Base-by-base conservation (phyloP, 2,329 filamentous ascomycete species). In the Fusarium sterilihyphosum region DNA sequence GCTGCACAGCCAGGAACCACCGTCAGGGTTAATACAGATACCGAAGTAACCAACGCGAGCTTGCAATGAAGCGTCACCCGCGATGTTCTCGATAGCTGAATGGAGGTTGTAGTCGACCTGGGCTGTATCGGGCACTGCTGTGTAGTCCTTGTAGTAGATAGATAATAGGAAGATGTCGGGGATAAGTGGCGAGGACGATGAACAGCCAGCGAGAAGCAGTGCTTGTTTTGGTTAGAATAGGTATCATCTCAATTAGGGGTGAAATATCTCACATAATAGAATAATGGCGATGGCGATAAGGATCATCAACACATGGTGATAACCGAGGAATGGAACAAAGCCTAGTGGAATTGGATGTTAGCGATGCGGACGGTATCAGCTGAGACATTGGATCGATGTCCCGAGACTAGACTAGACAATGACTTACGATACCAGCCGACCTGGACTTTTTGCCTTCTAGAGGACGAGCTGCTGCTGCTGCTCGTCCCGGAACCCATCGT, bases 31-130 rank as follows among this genome's bases (percentile, higher is more conserved):
- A 82, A 98, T 91, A 85, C 96, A 99, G 83, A 99, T 97, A 77
- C 96, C 96, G 80, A 99, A 99, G 86, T 97, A 99, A 75, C 96
- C 96, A 37, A 99, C 96, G 65, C 96, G 92, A 33, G 96, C 95
- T 83, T 97, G 94, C 56, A 99, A 87, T 68, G 91, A 89, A 18
- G 96, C 95, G 77, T 90, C 87, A 61, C 94, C 94, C 66, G 97
- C 96, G 72, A 99, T 97, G 84, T 96, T 97, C 71, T 92, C 89
- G 78, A 98, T 96, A 65, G 95, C 94, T 22, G 91, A 91, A 73
- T 94, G 92, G 68, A 96, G 93, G 67, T 93, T 94, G 71, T 97
- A 97, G 82, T 98, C 92, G 76, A 98, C 95, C 85, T 98, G 96
- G 16, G 96, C 89, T 10, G 94, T 93, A 78, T 94, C 91, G 77